Evolutionary conservation across 179 eudicot species (phyloP).

Genomic region (Corrigiola litoralis): DNA sequence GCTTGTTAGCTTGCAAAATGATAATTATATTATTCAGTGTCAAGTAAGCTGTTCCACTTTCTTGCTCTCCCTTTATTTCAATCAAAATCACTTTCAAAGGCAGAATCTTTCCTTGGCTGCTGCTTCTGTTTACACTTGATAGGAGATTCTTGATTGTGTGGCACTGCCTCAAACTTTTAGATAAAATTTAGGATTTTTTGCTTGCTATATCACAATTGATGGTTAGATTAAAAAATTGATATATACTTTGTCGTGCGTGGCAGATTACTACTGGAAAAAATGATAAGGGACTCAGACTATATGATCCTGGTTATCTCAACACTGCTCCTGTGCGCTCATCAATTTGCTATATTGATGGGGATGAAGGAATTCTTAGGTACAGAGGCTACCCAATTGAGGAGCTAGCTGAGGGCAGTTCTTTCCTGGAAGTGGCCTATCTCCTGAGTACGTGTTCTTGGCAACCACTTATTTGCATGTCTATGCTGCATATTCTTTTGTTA

Average conservation of each 20-base stretch:
- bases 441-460: slow-evolving; percentile 58
- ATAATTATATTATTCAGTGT: too few species aligned
- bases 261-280: slow-evolving; percentile 81
- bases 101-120: not conserved
- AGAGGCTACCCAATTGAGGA: slow-evolving; percentile 97
- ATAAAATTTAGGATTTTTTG: not conserved
- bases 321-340: slow-evolving; percentile 94
- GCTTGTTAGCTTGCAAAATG: too few species aligned
- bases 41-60: not conserved
- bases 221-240: not conserved
- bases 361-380: slow-evolving; percentile 92
- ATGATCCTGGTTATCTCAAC: slow-evolving; percentile 97
- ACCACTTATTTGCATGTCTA: not conserved
- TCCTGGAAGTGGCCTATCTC: slow-evolving; percentile 89
- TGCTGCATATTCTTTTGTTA: too few species aligned
- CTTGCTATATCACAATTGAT: not conserved
- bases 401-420: slow-evolving; percentile 89
- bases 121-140: not conserved
- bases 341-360: slow-evolving; percentile 97
- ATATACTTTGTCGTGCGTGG: slow-evolving; percentile 1
- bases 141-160: not conserved
- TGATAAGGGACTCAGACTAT: slow-evolving; percentile 91
- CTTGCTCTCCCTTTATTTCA: not conserved
- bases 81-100: not conserved
- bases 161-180: not conserved